Percentiles rank a stretch among this genome's conserved stretches.
Evolutionary conservation across 768 basidiomycete species (phyloP).

Genomic region (Tephrocybe sp.): DNA sequence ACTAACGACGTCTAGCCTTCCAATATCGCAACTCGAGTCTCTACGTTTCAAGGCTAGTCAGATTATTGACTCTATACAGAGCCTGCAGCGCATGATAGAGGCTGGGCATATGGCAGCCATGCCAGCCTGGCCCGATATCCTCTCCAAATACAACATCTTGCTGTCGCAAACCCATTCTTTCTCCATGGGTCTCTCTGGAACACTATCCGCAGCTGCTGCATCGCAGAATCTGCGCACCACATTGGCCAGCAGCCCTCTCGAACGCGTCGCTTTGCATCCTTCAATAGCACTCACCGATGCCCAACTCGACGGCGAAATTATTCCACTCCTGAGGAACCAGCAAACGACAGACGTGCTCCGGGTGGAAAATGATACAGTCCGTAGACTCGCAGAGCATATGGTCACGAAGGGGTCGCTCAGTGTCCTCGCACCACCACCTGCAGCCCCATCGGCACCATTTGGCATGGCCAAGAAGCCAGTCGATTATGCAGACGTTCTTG

Average conservation of each 20-base stretch:
- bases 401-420: slow-evolving; percentile 52
- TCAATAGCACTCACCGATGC: slow-evolving; percentile 52
- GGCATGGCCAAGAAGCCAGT: slow-evolving; percentile 31
- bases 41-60: slow-evolving; percentile 74
- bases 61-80: slow-evolving; percentile 73
- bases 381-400: slow-evolving; percentile 67
- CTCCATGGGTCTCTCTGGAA: slow-evolving; percentile 36
- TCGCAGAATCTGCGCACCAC: slow-evolving; percentile 8
- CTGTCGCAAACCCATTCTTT: slow-evolving; percentile 82
- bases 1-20: slow-evolving; percentile 11
- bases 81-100: slow-evolving; percentile 63
- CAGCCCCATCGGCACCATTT: slow-evolving; percentile 14
- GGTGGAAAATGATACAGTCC: slow-evolving; percentile 70
- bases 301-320: slow-evolving; percentile 71
- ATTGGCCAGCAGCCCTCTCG: slow-evolving; percentile 45
- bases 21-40: slow-evolving; percentile 71
- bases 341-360: slow-evolving; percentile 76
- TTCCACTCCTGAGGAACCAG: slow-evolving; percentile 72
- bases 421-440: slow-evolving; percentile 37
- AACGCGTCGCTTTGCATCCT: slow-evolving; percentile 70
- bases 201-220: slow-evolving; percentile 26
- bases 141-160: slow-evolving; percentile 82
- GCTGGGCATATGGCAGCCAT: slow-evolving; percentile 54
- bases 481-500: slow-evolving; percentile 61
- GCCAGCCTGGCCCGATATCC: slow-evolving; percentile 83